These are phyloP conservation scores for Lagenidium giganteum DNA, from an alignment of 352 stramenopile genomes.

Conservation along the genomic window DNA sequence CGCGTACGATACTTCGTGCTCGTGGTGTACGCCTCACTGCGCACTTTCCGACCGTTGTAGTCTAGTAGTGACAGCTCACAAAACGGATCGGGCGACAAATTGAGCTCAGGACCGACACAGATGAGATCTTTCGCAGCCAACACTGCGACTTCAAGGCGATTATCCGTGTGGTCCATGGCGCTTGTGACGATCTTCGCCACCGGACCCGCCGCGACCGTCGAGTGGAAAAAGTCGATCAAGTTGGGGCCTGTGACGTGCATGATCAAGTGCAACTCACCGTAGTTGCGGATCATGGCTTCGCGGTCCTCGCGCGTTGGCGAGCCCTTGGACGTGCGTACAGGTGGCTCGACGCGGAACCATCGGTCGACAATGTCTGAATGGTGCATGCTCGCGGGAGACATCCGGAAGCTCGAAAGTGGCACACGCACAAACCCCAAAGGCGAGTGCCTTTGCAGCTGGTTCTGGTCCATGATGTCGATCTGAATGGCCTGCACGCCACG, in stretches of 20 bases:
- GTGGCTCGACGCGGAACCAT: conserved; percentile 61
- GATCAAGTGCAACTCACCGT: conserved; percentile 55
- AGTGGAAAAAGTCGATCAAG: conserved; percentile 57
- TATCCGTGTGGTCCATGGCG: conserved; percentile 54
- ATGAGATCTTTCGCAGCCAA: conserved; percentile 45
- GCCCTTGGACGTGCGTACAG: conserved; percentile 11
- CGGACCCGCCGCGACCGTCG: conserved; percentile 24
- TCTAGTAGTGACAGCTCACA: conserved; percentile 59
- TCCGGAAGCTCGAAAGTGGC: conserved; percentile 53
- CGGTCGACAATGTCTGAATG: conserved; percentile 58
- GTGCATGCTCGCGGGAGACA: conserved; percentile 48
- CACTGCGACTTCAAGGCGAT: conserved; percentile 61
- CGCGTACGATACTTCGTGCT: conserved; percentile 46
- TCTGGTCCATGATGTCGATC: conserved; percentile 60
- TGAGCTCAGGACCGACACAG: conserved; percentile 46
- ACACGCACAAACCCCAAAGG: conserved; percentile 54
- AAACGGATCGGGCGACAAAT: conserved; percentile 58
- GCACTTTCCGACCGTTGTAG: conserved; percentile 37
- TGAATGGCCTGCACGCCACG: conserved; percentile 43
- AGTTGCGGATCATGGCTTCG: conserved; percentile 30
- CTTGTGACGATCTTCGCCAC: conserved; percentile 39
- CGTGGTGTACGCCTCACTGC: conserved; percentile 45
- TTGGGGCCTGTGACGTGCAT: conserved; percentile 66
- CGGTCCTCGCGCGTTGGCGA: conserved; percentile 27
- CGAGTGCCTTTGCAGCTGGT: conserved; percentile 41